These are phyloP conservation scores for Pugionium cornutum DNA, from an alignment of 345 rosid species.

Conservation along the genomic window DNA sequence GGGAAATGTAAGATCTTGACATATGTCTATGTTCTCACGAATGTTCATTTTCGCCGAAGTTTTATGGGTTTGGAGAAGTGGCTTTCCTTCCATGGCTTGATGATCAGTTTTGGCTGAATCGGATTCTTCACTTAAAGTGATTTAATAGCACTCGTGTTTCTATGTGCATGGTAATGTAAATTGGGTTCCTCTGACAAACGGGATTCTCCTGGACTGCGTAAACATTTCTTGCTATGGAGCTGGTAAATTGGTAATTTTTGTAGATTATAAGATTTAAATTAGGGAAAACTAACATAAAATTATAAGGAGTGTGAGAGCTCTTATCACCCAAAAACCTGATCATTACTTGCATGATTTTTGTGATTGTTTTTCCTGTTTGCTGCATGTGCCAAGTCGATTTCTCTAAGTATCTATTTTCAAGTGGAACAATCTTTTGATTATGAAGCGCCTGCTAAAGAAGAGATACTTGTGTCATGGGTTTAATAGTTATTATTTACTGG, in stretches of 20 bases:
- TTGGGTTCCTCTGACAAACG: constrained; percentile 19
- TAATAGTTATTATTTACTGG: constrained; percentile 3
- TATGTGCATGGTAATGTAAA: constrained; percentile 30
- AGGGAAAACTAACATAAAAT: neutral
- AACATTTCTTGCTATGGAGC: neutral
- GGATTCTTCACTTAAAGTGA: constrained; percentile 24
- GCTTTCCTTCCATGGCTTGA: constrained; percentile 32
- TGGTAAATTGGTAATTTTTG: neutral
- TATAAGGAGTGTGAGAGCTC: constrained; percentile 2
- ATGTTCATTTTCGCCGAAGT: constrained; percentile 23
- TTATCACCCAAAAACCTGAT: constrained; percentile 10
- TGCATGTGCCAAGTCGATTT: constrained; percentile 14
- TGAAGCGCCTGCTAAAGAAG: no score
- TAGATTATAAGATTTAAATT: constrained; percentile 8
- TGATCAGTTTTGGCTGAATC: constrained; percentile 22
- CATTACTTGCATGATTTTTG: neutral
- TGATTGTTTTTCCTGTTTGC: constrained; percentile 9
- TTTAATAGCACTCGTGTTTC: constrained; percentile 19
- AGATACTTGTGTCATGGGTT: neutral
- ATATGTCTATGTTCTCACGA: constrained; percentile 5
- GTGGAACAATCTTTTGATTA: no score
- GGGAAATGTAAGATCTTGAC: constrained; percentile 30
- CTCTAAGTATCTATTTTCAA: neutral
- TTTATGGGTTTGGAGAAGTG: constrained; percentile 27
- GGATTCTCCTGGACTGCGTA: neutral